Conservation (phyloP, 306 rosid species). For the Urtica urens region DNA sequence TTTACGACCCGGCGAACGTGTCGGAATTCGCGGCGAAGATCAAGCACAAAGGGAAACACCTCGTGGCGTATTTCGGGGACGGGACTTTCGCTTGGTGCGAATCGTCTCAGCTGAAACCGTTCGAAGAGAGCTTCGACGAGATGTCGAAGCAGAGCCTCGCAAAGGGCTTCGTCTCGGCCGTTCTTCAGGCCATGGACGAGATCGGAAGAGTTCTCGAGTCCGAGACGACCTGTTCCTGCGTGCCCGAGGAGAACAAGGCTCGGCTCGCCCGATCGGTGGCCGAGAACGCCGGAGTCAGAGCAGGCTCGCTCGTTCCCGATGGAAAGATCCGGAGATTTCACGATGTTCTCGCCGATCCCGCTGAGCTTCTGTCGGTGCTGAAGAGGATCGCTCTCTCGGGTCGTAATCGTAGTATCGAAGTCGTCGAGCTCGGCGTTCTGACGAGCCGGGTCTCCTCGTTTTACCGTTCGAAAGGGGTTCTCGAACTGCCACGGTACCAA, state of each 20-base stretch:
- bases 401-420: constrained; percentile 27
- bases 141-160: constrained; percentile 44
- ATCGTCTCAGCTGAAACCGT: constrained; percentile 54
- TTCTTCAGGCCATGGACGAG: constrained; percentile 50
- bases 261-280: constrained; percentile 17
- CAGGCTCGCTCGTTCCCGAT: constrained; percentile 46
- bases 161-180: constrained; percentile 40
- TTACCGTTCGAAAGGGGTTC: constrained; percentile 44
- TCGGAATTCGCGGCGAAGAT: constrained; percentile 42
- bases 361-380: constrained; percentile 39
- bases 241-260: constrained; percentile 5
- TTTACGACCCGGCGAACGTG: constrained; percentile 49
- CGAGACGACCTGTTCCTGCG: constrained; percentile 34
- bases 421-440: constrained; percentile 31
- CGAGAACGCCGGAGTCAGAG: constrained; percentile 53
- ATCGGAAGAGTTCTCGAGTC: constrained; percentile 36
- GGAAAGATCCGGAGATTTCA: constrained; percentile 30
- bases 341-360: constrained; percentile 23
- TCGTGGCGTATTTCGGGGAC: constrained; percentile 71
- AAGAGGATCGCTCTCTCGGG: constrained; percentile 29
- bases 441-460: constrained; percentile 44
- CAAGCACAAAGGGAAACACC: constrained; percentile 28
- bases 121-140: constrained; percentile 47
- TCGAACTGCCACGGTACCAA: constrained; percentile 30
- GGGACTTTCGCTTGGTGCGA: constrained; percentile 78